phyloP scores from a whole-genome alignment of 495 filamentous ascomycete species.

The Daldinia bambusicola region DNA sequence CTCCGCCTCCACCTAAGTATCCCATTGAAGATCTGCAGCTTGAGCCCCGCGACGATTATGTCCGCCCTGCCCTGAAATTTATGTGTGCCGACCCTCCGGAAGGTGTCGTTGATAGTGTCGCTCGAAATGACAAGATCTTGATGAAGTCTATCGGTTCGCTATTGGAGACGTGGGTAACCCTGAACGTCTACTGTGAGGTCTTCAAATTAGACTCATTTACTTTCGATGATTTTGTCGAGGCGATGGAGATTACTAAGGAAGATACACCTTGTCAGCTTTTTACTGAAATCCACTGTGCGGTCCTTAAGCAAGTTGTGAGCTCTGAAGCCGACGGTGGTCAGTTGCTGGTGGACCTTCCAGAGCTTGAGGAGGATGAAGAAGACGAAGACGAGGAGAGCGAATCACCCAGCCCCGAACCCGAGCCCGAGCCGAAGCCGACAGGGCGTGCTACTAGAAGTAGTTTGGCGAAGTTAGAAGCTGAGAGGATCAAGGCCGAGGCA shows the following conservation, averaged over 20 bases:
- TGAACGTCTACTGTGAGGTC: slow-evolving; percentile 95
- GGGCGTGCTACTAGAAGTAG: slow-evolving; percentile 85
- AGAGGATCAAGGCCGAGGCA: slow-evolving; percentile 66
- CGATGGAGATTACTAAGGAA: slow-evolving; percentile 80
- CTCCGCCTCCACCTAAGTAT: slow-evolving; percentile 87
- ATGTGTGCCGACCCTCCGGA: slow-evolving; percentile 69
- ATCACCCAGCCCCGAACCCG: slow-evolving; percentile 63
- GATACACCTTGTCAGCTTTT: slow-evolving; percentile 87
- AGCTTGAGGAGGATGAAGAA: slow-evolving; percentile 74
- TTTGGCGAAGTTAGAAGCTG: slow-evolving; percentile 80
- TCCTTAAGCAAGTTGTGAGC: slow-evolving; percentile 87
- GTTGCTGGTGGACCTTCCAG: slow-evolving; percentile 79
- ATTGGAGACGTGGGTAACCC: slow-evolving; percentile 91
- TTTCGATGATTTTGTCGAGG: slow-evolving; percentile 94
- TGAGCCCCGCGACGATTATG: slow-evolving; percentile 66
- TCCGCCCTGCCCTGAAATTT: slow-evolving; percentile 79
- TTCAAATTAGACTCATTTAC: slow-evolving; percentile 96
- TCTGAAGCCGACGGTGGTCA: slow-evolving; percentile 78
- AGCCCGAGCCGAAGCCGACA: slow-evolving; percentile 70
- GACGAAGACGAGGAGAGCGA: slow-evolving; percentile 65
- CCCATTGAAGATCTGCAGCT: slow-evolving; percentile 94
- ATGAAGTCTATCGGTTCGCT: slow-evolving; percentile 84
- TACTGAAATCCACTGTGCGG: slow-evolving; percentile 89
- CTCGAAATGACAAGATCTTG: slow-evolving; percentile 65
- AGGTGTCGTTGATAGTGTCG: slow-evolving; percentile 47